These are phyloP conservation scores for Begonia peltatifolia DNA, from an alignment of 306 rosid species.

Conservation along the genomic window DNA sequence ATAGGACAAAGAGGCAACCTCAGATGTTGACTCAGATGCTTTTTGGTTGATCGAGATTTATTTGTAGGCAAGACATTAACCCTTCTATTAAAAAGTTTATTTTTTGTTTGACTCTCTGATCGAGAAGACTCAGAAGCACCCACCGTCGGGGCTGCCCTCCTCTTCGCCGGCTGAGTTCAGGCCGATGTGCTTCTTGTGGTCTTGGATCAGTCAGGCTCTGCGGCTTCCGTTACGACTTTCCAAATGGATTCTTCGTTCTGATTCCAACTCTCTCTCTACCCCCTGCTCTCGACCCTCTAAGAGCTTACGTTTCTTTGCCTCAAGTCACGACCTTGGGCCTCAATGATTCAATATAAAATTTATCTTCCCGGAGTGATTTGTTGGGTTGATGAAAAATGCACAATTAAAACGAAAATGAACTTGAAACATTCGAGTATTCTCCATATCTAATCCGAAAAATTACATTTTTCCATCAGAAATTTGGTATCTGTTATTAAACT, in stretches of 20 bases:
- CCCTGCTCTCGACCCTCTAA: constrained; percentile 59
- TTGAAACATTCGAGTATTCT: too few species aligned
- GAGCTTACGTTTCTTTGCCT: constrained; percentile 60
- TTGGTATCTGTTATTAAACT: background rate
- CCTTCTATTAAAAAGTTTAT: too few species aligned
- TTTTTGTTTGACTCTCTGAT: too few species aligned
- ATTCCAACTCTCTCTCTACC: constrained; percentile 25
- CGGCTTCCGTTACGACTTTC: constrained; percentile 14
- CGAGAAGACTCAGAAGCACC: too few species aligned
- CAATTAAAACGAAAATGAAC: too few species aligned
- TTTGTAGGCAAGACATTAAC: too few species aligned
- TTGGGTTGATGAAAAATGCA: too few species aligned
- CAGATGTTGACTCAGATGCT: too few species aligned
- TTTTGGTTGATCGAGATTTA: too few species aligned
- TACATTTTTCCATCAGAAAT: background rate
- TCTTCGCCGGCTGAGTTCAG: background rate
- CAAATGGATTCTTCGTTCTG: constrained; percentile 62
- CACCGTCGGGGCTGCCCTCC: too few species aligned
- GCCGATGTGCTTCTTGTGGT: background rate
- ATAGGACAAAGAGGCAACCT: too few species aligned
- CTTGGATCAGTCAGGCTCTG: constrained; percentile 21
- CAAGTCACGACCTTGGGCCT: constrained; percentile 73
- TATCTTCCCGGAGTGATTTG: background rate
- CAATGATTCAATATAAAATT: constrained; percentile 34
- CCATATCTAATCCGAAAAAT: too few species aligned